These are phyloP conservation scores for Zalaria obscura DNA, from an alignment of 2,329 filamentous ascomycete genomes.

Conservation along the genomic window DNA sequence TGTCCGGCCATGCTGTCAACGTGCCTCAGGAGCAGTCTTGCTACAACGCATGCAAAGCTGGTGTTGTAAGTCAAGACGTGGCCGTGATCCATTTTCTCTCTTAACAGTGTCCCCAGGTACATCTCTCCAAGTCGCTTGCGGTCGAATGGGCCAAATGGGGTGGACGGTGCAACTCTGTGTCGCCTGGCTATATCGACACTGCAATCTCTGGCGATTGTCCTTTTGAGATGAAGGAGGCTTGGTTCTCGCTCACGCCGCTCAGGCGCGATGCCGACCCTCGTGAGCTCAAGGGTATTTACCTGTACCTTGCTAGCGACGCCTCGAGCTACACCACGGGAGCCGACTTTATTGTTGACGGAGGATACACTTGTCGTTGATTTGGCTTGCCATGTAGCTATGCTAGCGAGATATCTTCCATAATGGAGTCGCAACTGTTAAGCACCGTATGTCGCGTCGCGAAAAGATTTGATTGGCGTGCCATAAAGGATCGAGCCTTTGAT, in stretches of 20 bases:
- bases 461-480: too few species aligned
- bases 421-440: too few species aligned
- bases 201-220: slow-evolving; percentile 51
- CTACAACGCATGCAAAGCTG: slow-evolving; percentile 1
- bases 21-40: slow-evolving; percentile 70
- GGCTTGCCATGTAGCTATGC: too few species aligned
- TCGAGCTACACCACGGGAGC: slow-evolving; percentile 38
- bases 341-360: slow-evolving; percentile 34
- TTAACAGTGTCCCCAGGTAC: not conserved
- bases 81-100: too few species aligned
- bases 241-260: slow-evolving; percentile 22
- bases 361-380: slow-evolving; percentile 29
- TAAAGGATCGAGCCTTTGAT: too few species aligned
- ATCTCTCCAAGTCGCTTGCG: slow-evolving; percentile 48
- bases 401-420: too few species aligned
- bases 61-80: not conserved
- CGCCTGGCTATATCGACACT: slow-evolving; percentile 58
- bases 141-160: slow-evolving; percentile 59
- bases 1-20: slow-evolving; percentile 82
- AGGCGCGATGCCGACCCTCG: slow-evolving; percentile 51
- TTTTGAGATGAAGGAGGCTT: slow-evolving; percentile 50
- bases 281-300: slow-evolving; percentile 66
- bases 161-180: slow-evolving; percentile 42
- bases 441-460: too few species aligned
- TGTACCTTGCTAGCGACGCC: slow-evolving; percentile 52